These are phyloP conservation scores for Mycena citricolor DNA, from an alignment of 1,284 basidiomycete species.

Conservation along the genomic window DNA sequence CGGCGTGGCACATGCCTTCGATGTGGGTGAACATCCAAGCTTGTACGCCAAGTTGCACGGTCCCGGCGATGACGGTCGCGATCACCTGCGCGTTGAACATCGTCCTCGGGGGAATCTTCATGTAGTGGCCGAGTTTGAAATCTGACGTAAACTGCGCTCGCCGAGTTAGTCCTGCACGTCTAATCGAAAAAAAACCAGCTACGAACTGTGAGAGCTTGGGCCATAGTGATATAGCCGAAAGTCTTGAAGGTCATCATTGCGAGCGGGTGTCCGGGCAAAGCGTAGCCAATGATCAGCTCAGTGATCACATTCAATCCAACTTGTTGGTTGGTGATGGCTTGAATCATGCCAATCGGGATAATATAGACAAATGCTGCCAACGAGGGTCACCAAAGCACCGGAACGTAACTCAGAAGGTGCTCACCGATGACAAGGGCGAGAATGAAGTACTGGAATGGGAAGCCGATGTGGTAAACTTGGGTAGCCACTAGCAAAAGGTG, in stretches of 20 bases:
- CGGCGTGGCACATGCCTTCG: constrained; percentile 45
- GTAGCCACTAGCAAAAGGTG: constrained; percentile 7
- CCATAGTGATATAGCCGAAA: too few relatives aligned
- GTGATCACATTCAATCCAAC: constrained; percentile 61
- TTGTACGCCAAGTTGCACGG: constrained; percentile 62
- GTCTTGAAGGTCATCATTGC: constrained; percentile 69
- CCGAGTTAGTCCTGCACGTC: too few relatives aligned
- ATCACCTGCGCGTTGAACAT: constrained; percentile 64
- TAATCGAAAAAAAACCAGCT: too few relatives aligned
- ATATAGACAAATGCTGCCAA: neutral
- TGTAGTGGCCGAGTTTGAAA: constrained; percentile 73
- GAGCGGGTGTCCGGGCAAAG: constrained; percentile 52
- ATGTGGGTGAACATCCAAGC: constrained; percentile 68
- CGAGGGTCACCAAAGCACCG: neutral
- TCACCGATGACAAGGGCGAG: neutral
- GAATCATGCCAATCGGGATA: constrained; percentile 57
- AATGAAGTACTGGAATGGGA: neutral
- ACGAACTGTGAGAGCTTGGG: constrained; percentile 46
- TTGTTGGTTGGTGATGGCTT: constrained; percentile 65
- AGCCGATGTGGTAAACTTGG: too few relatives aligned
- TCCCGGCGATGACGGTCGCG: constrained; percentile 60
- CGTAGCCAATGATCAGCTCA: constrained; percentile 53
- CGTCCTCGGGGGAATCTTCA: constrained; percentile 50
- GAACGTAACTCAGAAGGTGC: neutral
- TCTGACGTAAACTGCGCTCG: constrained; percentile 57